These are phyloP conservation scores for Moesziomyces sp. DNA, from an alignment of 1,284 basidiomycete species.

Conservation along the genomic window DNA sequence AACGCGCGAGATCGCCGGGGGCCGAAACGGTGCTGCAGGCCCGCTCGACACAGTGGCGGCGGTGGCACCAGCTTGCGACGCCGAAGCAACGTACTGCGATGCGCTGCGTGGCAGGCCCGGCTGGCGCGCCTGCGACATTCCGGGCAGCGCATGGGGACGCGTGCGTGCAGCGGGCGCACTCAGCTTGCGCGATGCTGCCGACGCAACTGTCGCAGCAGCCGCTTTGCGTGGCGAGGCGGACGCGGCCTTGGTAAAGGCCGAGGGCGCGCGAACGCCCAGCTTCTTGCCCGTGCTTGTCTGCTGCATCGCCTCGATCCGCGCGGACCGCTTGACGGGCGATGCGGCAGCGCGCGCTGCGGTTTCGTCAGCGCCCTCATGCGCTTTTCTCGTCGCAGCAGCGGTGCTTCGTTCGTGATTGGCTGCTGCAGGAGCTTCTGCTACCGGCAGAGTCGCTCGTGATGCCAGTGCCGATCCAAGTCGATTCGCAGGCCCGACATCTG, in stretches of 20 bases:
- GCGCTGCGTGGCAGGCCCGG: constrained; percentile 31
- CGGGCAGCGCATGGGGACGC: constrained; percentile 15
- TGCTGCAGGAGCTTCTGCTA: background rate
- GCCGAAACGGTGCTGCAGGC: constrained; percentile 39
- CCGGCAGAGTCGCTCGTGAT: no score
- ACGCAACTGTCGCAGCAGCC: background rate
- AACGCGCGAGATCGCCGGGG: constrained; percentile 20
- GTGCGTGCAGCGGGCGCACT: constrained; percentile 1
- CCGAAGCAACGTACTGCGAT: constrained; percentile 16
- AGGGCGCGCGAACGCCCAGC: constrained; percentile 32
- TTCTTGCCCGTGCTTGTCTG: constrained; percentile 22
- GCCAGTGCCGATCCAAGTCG: no score
- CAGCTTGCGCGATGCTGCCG: constrained; percentile 1
- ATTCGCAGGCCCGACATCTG: no score
- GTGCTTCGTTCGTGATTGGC: background rate
- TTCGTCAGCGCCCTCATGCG: background rate
- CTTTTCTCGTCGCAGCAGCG: background rate
- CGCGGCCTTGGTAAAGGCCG: constrained; percentile 14
- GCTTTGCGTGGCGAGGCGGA: constrained; percentile 24
- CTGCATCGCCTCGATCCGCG: constrained; percentile 45
- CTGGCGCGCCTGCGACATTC: constrained; percentile 44
- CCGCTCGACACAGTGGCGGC: background rate
- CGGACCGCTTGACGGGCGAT: constrained; percentile 38
- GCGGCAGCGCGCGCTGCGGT: constrained; percentile 1
- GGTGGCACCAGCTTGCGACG: background rate